phyloP scores from a whole-genome alignment of 352 stramenopile species.

The Blastocystis sp. region DNA sequence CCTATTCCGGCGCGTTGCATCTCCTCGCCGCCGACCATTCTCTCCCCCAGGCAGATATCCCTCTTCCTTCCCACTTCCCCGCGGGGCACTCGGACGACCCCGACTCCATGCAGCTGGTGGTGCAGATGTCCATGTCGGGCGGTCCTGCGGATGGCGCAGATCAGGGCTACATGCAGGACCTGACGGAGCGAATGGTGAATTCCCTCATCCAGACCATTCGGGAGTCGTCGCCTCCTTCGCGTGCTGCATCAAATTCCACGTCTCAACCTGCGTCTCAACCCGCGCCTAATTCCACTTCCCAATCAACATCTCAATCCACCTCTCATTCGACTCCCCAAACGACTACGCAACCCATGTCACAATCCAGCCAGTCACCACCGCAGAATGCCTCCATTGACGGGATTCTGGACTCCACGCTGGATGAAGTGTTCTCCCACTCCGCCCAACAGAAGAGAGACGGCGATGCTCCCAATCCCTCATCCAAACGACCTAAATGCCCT shows the following conservation, averaged over 20 bases:
- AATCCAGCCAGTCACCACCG: neutral
- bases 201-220: neutral
- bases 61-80: neutral
- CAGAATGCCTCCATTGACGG: neutral
- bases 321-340: neutral
- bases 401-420: neutral
- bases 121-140: neutral
- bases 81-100: neutral
- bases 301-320: neutral
- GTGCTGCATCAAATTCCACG: neutral
- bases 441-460: neutral
- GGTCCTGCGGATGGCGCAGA: neutral
- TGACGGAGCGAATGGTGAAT: neutral
- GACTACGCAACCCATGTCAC: neutral
- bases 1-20: neutral
- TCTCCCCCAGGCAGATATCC: neutral
- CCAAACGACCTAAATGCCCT: conserved; percentile 12
- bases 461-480: neutral
- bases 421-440: neutral
- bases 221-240: neutral
- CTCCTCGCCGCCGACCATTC: neutral
- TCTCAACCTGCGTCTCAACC: neutral
- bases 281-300: neutral
- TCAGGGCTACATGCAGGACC: neutral
- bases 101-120: neutral